Conservation (phyloP, 2,329 filamentous ascomycete species). For the Exserohilum turcica region DNA sequence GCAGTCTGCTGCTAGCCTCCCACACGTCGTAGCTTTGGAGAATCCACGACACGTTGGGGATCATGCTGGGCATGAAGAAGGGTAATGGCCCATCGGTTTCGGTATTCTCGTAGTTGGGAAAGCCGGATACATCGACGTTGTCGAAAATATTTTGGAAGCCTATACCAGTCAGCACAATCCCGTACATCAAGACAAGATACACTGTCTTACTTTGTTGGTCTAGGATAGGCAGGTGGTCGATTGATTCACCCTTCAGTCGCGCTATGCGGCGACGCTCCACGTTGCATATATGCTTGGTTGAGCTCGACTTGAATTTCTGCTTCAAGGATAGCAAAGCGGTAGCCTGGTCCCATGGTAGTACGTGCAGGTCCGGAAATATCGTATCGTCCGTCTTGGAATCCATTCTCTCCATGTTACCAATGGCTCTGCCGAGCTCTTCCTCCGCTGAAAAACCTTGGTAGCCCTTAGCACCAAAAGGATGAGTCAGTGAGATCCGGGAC, state of each 20-base stretch:
- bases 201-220: conserved; percentile 24
- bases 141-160: conserved; percentile 29
- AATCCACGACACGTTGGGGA: conserved; percentile 17
- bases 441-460: conserved; percentile 36
- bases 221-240: conserved; percentile 26
- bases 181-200: background rate
- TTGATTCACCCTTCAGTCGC: conserved; percentile 33
- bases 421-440: conserved; percentile 34
- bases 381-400: conserved; percentile 31
- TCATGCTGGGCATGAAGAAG: conserved; percentile 20
- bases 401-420: conserved; percentile 39
- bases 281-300: conserved; percentile 40
- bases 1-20: conserved; percentile 16
- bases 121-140: conserved; percentile 34
- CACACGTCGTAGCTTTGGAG: conserved; percentile 8
- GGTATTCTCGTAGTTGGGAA: conserved; percentile 30
- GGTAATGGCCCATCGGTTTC: conserved; percentile 3
- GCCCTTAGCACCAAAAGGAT: conserved; percentile 41
- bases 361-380: conserved; percentile 32
- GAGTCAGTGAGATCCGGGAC: conserved; percentile 39
- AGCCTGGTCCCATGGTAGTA: conserved; percentile 38
- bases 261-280: conserved; percentile 41
- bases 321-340: conserved; percentile 33
- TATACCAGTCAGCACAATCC: conserved; percentile 18
- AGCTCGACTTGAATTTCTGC: conserved; percentile 30